Conservation (phyloP, 1,139 yeast species). For the Entelexis paramagnoliae region DNA sequence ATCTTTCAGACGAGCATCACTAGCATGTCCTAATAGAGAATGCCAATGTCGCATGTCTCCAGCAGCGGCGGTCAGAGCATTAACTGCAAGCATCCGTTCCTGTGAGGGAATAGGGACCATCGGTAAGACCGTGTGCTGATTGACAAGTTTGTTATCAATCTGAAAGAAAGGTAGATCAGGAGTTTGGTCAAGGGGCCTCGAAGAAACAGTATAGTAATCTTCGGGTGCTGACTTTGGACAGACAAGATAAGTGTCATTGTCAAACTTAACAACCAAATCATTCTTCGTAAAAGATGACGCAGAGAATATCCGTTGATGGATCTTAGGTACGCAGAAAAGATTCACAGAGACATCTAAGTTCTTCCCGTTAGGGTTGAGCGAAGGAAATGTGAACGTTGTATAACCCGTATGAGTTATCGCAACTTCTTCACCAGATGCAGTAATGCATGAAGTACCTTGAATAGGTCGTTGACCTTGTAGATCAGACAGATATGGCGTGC, state of each 20-base stretch:
- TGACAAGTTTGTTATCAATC: too few relatives aligned
- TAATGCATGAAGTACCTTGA: not conserved
- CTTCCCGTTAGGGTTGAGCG: not conserved
- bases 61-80: too few relatives aligned
- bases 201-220: too few relatives aligned
- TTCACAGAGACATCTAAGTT: not conserved
- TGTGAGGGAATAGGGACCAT: too few relatives aligned
- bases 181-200: too few relatives aligned
- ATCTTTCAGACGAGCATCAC: not conserved
- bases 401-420: not conserved
- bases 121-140: too few relatives aligned
- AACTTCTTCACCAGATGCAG: not conserved
- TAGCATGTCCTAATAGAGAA: not conserved
- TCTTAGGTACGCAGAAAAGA: not conserved
- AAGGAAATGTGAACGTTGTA: not conserved
- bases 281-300: not conserved
- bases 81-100: too few relatives aligned
- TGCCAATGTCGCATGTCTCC: not conserved
- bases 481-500: not conserved
- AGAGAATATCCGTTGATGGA: not conserved
- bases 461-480: not conserved
- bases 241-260: too few relatives aligned
- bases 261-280: too few relatives aligned
- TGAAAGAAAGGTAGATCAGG: too few relatives aligned
- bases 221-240: too few relatives aligned